Base-by-base conservation (phyloP, 2,329 filamentous ascomycete species). In the Fusarium sp. region DNA sequence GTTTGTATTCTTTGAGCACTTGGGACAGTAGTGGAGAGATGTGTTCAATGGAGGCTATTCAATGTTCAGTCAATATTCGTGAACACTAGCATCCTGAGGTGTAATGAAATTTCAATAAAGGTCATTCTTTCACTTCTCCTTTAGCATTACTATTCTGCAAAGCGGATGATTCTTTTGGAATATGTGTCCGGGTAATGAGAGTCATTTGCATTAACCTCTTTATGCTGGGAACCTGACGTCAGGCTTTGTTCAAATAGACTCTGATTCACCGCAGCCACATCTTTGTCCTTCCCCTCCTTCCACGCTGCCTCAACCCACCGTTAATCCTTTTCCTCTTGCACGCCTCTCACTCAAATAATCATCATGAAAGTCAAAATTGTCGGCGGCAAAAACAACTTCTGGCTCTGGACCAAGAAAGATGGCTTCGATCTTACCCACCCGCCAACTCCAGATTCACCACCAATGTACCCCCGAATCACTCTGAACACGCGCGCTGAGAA, bases 151-250 rank as follows among this genome's bases (percentile, higher is more conserved):
- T 20, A 5, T 44, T 13, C 20, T 7, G 2, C 7, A 6, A 13
- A 20, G 4, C 6, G 3, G 24, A 3, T 5, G 0, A 28, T 13
- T 7, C 16, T 45, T 20, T 14, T 12, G 10, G 4, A 45, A 0
- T 0, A 10, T 10, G 14, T 14, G 0, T 12, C 13, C 16, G 1
- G 10, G 0, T 5, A 20, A 14, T 6, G 0, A 13, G 0, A 6
- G 18, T 6, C 4, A 3, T 28, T 15, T 6, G 2, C 1, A 8
- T 14, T 44, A 12, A 0, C 6, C 6, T 12, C 7, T 11, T 18
- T 6, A 12, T n/a, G n/a, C 3, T 35, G 15, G 15, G 15, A 35
- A n/a, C 5, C 22, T 31, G 28, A 31, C 45, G 45, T 48, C 5
- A 48, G 22, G 28, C 22, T 31, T 31, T 31, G 22, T 48, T 13